Percentiles rank a stretch among this genome's conserved stretches.
These are phyloP conservation scores for Zoysia japonica DNA, from an alignment of 176 grass and related monocot species.

Conservation along the genomic window DNA sequence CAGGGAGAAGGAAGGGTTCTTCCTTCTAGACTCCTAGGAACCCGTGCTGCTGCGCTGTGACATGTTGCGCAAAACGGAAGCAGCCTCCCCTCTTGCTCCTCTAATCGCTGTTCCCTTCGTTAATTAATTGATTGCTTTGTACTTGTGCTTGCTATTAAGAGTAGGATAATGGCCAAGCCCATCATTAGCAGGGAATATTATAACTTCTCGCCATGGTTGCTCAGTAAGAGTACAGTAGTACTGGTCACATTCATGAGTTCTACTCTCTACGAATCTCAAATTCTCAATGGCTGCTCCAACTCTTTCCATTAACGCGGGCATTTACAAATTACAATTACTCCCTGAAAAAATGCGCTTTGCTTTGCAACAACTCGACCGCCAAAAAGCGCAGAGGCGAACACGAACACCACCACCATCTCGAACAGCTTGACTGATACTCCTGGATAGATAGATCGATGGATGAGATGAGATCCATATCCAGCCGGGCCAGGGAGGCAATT, in stretches of 20 bases:
- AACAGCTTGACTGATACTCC: slow-evolving; percentile 3
- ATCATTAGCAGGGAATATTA: slow-evolving; percentile 41
- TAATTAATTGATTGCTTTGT: slow-evolving; percentile 42
- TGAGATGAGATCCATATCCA: neutral
- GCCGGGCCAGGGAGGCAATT: slow-evolving; percentile 32
- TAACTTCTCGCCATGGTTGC: neutral
- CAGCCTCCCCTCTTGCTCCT: slow-evolving; percentile 25
- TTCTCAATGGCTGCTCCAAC: neutral
- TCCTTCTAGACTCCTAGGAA: slow-evolving; percentile 43
- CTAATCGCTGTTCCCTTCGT: neutral
- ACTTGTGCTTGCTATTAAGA: slow-evolving; percentile 35
- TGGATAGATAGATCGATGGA: neutral
- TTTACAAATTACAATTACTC: neutral
- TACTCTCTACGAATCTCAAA: too few species aligned
- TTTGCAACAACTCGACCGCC: slow-evolving; percentile 18
- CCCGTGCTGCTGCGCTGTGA: slow-evolving; percentile 36
- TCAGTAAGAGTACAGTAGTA: neutral
- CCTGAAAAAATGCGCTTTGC: slow-evolving; percentile 28
- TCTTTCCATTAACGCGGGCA: slow-evolving; percentile 9
- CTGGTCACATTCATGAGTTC: slow-evolving; percentile 1
- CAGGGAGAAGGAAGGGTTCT: neutral
- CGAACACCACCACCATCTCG: neutral
- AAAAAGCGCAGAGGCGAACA: neutral
- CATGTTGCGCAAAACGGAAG: slow-evolving; percentile 45
- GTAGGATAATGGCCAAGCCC: slow-evolving; percentile 38